These are phyloP conservation scores for Cryphonectria parasitica DNA, from an alignment of 2,329 filamentous ascomycete species.

Conservation along the genomic window DNA sequence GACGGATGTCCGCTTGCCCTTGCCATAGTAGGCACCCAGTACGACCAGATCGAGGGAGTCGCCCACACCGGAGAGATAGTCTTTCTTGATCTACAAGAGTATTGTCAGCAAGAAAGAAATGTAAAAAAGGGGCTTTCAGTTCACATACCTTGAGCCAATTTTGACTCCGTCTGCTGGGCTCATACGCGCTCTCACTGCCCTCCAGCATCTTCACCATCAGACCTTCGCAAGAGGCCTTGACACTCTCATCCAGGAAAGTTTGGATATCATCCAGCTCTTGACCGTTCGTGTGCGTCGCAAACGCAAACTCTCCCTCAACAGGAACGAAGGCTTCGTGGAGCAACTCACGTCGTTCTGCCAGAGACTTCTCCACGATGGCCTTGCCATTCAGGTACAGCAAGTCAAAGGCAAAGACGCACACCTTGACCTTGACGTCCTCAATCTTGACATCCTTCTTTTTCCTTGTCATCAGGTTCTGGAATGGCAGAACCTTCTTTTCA, in stretches of 20 bases:
- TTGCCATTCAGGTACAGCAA: constrained; percentile 91
- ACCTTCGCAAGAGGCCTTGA: constrained; percentile 95
- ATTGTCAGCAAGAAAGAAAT: constrained; percentile 31
- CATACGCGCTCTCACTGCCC: constrained; percentile 88
- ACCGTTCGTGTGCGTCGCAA: constrained; percentile 85
- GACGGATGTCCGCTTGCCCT: constrained; percentile 91
- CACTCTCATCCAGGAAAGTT: constrained; percentile 86
- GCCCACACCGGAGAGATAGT: constrained; percentile 91
- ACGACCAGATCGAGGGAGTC: constrained; percentile 97
- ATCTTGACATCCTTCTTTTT: constrained; percentile 97
- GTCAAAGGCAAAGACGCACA: constrained; percentile 97
- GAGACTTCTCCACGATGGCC: constrained; percentile 81
- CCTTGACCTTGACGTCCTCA: constrained; percentile 94
- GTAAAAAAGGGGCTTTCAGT: background rate
- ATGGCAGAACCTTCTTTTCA: constrained; percentile 94
- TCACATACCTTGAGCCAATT: constrained; percentile 90
- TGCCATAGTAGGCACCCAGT: constrained; percentile 89
- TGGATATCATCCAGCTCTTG: constrained; percentile 94
- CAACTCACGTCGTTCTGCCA: constrained; percentile 81
- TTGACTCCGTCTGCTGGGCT: constrained; percentile 92
- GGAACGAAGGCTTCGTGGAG: constrained; percentile 74
- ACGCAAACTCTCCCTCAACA: constrained; percentile 87
- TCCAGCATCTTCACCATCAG: constrained; percentile 99
- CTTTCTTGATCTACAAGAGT: constrained; percentile 80
- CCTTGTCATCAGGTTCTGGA: constrained; percentile 97